These are phyloP conservation scores for Stagonosporopsis cucurbitacearum DNA, from an alignment of 2,329 filamentous ascomycete species.

Conservation along the genomic window DNA sequence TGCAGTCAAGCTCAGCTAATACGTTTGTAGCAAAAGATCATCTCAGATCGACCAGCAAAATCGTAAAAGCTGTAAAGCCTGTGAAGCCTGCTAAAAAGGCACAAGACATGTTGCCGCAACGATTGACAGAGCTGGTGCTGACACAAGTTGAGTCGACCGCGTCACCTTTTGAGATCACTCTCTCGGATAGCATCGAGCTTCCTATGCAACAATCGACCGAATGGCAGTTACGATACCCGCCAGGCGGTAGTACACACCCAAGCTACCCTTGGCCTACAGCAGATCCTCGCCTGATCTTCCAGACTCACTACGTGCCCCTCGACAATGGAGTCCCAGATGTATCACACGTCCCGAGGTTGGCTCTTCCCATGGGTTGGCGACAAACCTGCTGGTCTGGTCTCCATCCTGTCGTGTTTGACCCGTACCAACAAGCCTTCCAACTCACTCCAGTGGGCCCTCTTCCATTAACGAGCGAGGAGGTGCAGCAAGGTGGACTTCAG, in stretches of 20 bases:
- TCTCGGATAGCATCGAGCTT: constrained; percentile 2
- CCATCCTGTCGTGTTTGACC: constrained; percentile 27
- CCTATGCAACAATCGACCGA: constrained; percentile 9
- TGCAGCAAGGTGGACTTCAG: constrained; percentile 23
- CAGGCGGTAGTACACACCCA: constrained; percentile 27
- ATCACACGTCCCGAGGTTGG: constrained; percentile 1
- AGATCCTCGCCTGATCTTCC: constrained; percentile 25
- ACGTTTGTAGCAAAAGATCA: background rate
- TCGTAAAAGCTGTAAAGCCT: background rate
- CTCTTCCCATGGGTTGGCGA: constrained; percentile 22
- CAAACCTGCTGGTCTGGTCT: constrained; percentile 26
- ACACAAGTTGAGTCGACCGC: background rate
- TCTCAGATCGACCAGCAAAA: background rate
- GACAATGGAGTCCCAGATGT: constrained; percentile 24
- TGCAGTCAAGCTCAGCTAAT: background rate
- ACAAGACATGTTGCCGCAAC: background rate
- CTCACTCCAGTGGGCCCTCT: constrained; percentile 28
- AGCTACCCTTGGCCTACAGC: constrained; percentile 25
- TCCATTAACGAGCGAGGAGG: constrained; percentile 28
- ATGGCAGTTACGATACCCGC: constrained; percentile 27
- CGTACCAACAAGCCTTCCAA: constrained; percentile 27
- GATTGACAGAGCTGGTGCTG: background rate
- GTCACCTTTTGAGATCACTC: constrained; percentile 7
- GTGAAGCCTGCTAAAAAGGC: background rate
- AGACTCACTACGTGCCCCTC: constrained; percentile 18